These are phyloP conservation scores for Penicillium arizonense DNA, from an alignment of 495 filamentous ascomycete genomes.

Conservation along the genomic window DNA sequence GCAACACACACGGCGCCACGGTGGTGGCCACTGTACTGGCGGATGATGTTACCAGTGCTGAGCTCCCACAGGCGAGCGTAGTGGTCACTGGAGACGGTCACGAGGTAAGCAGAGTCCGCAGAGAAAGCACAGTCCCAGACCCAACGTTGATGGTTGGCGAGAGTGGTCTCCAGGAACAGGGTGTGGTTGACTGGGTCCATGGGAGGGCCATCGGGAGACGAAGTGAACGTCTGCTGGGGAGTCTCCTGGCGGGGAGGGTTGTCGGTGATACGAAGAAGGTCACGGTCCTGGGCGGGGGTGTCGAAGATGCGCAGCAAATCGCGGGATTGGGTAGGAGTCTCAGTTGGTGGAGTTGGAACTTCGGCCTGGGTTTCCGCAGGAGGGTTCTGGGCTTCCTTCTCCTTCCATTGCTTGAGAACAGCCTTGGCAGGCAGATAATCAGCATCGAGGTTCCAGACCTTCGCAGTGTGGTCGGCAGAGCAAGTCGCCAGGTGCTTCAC, in stretches of 20 bases:
- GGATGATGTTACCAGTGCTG: constrained; percentile 77
- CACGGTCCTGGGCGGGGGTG: constrained; percentile 16
- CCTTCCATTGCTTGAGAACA: constrained; percentile 33
- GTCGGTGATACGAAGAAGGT: constrained; percentile 26
- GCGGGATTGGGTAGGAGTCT: constrained; percentile 18
- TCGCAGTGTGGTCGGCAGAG: constrained; percentile 95
- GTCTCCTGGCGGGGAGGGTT: constrained; percentile 23
- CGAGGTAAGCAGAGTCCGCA: constrained; percentile 92
- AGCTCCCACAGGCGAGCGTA: constrained; percentile 98
- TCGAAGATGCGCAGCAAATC: constrained; percentile 30
- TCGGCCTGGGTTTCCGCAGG: constrained; percentile 12
- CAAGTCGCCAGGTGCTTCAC: constrained; percentile 97
- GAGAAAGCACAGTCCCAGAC: constrained; percentile 99
- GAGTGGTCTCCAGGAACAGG: constrained; percentile 82
- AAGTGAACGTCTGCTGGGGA: constrained; percentile 37
- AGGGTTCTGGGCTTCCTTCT: constrained; percentile 19
- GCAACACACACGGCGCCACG: constrained; percentile 94
- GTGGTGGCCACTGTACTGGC: constrained; percentile 98
- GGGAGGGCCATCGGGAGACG: constrained; percentile 45
- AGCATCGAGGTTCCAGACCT: constrained; percentile 88
- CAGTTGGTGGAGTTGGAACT: constrained; percentile 11
- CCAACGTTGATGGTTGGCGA: constrained; percentile 95
- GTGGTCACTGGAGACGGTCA: constrained; percentile 97
- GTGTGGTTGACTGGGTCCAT: constrained; percentile 46
- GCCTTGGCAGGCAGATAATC: constrained; percentile 46